Conservation (phyloP, 306 rosid species). For the Sicyos baderoa region DNA sequence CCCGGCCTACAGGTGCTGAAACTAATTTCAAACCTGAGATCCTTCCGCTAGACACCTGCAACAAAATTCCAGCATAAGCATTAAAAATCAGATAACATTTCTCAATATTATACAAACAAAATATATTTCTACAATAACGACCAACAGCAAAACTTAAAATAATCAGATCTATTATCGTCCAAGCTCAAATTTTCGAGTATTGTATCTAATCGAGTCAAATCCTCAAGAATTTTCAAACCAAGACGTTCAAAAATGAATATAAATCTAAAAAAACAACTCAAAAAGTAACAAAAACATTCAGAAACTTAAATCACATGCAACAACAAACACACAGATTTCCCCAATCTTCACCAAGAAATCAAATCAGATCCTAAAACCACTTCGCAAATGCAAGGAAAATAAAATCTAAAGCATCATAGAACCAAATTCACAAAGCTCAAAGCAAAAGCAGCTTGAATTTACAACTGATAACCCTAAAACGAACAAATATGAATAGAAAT, state of each 20-base stretch:
- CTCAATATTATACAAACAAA: background rate
- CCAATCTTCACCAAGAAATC: background rate
- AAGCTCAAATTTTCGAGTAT: background rate
- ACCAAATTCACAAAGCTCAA: background rate
- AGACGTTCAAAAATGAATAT: background rate
- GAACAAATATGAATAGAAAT: too few species aligned
- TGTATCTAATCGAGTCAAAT: background rate
- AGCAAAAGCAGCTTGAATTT: background rate
- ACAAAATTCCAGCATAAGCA: constrained; percentile 24
- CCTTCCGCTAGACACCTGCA: constrained; percentile 45
- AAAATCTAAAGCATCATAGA: background rate
- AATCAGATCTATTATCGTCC: constrained; percentile 12
- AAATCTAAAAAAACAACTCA: too few species aligned
- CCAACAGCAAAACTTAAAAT: background rate
- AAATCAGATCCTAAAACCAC: background rate
- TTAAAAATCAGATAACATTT: background rate
- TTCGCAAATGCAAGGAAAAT: background rate
- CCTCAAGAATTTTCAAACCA: background rate
- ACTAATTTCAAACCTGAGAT: constrained; percentile 41
- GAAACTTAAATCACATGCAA: background rate
- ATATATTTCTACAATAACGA: background rate
- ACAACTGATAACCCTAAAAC: too few species aligned
- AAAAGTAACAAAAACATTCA: background rate
- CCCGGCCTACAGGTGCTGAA: constrained; percentile 47
- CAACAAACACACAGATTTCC: background rate